Evolutionary conservation across 495 filamentous ascomycete genomes (phyloP).

Genomic region (Podospora sp.): DNA sequence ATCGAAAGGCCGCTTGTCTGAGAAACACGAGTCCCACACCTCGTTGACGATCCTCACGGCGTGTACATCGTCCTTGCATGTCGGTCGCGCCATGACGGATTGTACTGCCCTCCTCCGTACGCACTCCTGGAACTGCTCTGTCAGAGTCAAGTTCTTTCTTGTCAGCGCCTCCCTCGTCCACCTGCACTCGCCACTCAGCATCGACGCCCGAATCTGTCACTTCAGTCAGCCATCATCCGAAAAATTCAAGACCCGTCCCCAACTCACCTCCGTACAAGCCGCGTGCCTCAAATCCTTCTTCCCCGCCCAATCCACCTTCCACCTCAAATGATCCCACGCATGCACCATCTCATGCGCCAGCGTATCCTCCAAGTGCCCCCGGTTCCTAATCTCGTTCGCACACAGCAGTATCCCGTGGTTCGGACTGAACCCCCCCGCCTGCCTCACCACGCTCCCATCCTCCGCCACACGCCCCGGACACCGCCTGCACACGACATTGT

Average conservation of each 20-base stretch:
- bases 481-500: constrained; percentile 79
- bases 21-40: constrained; percentile 96
- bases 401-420: constrained; percentile 86
- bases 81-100: constrained; percentile 72
- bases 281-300: constrained; percentile 75
- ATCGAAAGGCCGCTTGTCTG: constrained; percentile 92
- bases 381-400: constrained; percentile 78
- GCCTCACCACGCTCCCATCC: constrained; percentile 45
- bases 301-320: constrained; percentile 79
- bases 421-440: constrained; percentile 77
- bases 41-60: constrained; percentile 88
- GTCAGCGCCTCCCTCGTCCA: constrained; percentile 86
- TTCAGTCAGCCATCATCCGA: constrained; percentile 9
- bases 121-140: constrained; percentile 91
- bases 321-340: constrained; percentile 90
- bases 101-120: constrained; percentile 77
- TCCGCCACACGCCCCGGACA: constrained; percentile 60
- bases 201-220: constrained; percentile 82
- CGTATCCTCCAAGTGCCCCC: constrained; percentile 84
- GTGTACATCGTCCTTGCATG: constrained; percentile 83
- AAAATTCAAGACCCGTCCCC: background rate
- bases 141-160: constrained; percentile 80
- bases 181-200: constrained; percentile 89
- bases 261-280: constrained; percentile 87
- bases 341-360: constrained; percentile 98